Conservation (phyloP, 306 rosid genomes). For the Cucumis sativus region DNA sequence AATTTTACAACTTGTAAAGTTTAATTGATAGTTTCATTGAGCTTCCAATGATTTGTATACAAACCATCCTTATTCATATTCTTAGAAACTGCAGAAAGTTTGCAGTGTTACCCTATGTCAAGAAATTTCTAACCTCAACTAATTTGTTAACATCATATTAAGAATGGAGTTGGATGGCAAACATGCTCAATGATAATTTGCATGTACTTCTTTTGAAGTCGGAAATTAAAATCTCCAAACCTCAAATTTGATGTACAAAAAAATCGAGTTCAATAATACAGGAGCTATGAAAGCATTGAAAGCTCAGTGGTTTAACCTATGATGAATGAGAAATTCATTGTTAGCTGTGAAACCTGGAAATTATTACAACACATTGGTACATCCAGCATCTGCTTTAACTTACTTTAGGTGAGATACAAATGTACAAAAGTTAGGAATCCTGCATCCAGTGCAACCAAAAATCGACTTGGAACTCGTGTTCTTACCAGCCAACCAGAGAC, state of each 20-base stretch:
- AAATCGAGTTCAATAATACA: too few relatives aligned
- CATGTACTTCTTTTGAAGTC: not conserved
- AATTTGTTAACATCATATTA: not conserved
- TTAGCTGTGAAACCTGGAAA: not conserved
- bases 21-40: not conserved
- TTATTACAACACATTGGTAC: not conserved
- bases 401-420: conserved; percentile 1
- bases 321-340: conserved; percentile 2
- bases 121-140: not conserved
- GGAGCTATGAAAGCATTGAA: not conserved
- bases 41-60: not conserved
- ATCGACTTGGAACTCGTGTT: not conserved
- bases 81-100: not conserved
- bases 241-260: not conserved
- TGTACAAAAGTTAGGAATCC: not conserved
- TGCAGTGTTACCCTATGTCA: not conserved
- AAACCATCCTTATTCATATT: not conserved
- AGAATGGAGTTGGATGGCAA: too few relatives aligned
- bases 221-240: not conserved
- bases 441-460: not conserved
- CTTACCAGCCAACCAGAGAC: not conserved
- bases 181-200: not conserved
- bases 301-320: not conserved
- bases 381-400: conserved; percentile 2
- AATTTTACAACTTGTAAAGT: not conserved